These are phyloP conservation scores for Coniochaeta pulveracea DNA, from an alignment of 2,329 filamentous ascomycete species.

Conservation along the genomic window DNA sequence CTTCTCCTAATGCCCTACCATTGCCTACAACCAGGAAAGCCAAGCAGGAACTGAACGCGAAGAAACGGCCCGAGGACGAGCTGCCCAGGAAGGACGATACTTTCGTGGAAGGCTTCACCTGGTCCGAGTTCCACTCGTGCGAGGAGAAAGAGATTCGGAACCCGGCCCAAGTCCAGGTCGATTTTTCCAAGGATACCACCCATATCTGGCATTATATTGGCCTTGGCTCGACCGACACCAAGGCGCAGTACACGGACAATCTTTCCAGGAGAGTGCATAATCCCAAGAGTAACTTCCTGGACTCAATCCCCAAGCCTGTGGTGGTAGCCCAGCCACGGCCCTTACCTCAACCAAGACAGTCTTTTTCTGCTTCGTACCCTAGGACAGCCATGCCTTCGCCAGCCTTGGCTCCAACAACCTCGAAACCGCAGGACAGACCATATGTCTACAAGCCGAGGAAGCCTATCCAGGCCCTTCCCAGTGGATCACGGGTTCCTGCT, in stretches of 20 bases:
- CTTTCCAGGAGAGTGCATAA: conserved; percentile 48
- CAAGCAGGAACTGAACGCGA: conserved; percentile 57
- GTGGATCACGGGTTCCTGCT: no score
- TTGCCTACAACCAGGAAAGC: conserved; percentile 54
- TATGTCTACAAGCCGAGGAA: conserved; percentile 42
- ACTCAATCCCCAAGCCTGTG: conserved; percentile 44
- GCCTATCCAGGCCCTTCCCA: conserved; percentile 15
- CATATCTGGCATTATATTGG: conserved; percentile 86
- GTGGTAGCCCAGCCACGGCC: conserved; percentile 12
- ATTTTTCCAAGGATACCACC: conserved; percentile 60
- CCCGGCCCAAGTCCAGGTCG: conserved; percentile 53
- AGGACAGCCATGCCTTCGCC: conserved; percentile 5
- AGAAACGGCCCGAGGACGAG: conserved; percentile 49
- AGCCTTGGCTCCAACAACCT: conserved; percentile 1
- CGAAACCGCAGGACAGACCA: conserved; percentile 29
- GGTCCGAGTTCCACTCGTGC: conserved; percentile 69
- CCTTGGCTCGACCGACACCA: conserved; percentile 76
- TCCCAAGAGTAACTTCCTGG: conserved; percentile 59
- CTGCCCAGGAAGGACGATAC: conserved; percentile 53
- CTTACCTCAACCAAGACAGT: conserved; percentile 10
- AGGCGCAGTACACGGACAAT: conserved; percentile 83
- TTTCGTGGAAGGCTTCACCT: conserved; percentile 58
- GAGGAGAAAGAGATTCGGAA: conserved; percentile 36
- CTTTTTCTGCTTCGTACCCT: conserved; percentile 10
- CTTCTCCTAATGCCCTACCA: conserved; percentile 60